Evolutionary conservation across 148 eudicot genomes (phyloP).

Genomic region (Cornus controversa): DNA sequence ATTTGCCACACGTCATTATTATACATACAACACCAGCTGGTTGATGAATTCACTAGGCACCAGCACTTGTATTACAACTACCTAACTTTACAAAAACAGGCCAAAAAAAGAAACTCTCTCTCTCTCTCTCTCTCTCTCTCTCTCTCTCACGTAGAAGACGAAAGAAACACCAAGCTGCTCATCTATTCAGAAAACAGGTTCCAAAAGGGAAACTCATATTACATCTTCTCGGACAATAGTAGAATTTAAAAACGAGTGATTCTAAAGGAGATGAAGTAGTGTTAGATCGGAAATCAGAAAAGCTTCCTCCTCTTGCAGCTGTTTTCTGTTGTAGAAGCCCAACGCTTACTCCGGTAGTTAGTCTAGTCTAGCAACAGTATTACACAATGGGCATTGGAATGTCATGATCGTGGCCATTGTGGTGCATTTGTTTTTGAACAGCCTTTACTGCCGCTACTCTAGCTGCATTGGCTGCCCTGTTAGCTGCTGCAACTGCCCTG

Average conservation of each 20-base stretch:
- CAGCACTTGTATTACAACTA: conserved; percentile 7
- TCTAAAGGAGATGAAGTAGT: not conserved
- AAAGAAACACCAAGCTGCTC: not conserved
- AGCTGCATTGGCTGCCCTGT: conserved; percentile 89
- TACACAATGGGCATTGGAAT: conserved; percentile 39
- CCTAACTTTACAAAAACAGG: conserved; percentile 7
- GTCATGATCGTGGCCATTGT: conserved; percentile 36
- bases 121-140: not conserved
- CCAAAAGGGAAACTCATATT: not conserved
- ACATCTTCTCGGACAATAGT: not conserved
- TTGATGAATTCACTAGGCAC: conserved; percentile 11
- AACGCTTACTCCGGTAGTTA: not conserved
- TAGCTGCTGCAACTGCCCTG: conserved; percentile 75
- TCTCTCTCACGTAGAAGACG: not conserved
- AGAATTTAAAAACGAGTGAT: not conserved
- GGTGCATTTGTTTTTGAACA: conserved; percentile 78
- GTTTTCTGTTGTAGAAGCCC: not conserved
- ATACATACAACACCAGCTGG: conserved; percentile 5
- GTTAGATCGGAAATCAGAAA: not conserved
- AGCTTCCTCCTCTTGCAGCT: not conserved
- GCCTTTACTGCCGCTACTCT: conserved; percentile 94
- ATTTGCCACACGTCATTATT: not conserved
- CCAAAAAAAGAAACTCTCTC: not conserved
- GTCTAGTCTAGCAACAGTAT: not conserved
- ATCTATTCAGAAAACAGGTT: not conserved